Percentiles rank a stretch among this genome's conserved stretches.
Conservation (phyloP, 2,329 filamentous ascomycete genomes). For the Aspergillus pseudoviridinutans region DNA sequence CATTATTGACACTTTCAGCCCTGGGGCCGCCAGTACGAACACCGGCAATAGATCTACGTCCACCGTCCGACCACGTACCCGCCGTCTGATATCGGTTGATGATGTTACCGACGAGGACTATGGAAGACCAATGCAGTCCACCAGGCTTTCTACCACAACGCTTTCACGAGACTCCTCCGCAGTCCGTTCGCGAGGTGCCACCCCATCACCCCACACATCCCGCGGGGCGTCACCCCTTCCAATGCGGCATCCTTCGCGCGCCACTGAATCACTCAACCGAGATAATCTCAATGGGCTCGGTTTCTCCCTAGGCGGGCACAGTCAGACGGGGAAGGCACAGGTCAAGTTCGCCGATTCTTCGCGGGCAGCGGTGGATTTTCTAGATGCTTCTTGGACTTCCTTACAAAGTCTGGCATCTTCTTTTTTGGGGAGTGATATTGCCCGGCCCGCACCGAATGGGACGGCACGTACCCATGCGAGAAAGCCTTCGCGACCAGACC, state of each 20-base stretch:
- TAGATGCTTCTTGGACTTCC: conserved; percentile 48
- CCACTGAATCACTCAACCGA: conserved; percentile 22
- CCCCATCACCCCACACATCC: conserved; percentile 37
- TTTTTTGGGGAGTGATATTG: conserved; percentile 41
- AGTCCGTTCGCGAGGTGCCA: conserved; percentile 38
- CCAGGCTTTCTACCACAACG: conserved; percentile 22
- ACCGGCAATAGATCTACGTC: conserved; percentile 31
- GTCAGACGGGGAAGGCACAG: conserved; percentile 18
- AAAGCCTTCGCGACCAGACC: conserved; percentile 37
- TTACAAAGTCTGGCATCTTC: conserved; percentile 47
- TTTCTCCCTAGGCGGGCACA: conserved; percentile 23
- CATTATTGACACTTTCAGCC: conserved; percentile 33
- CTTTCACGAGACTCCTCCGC: conserved; percentile 29
- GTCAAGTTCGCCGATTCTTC: conserved; percentile 22
- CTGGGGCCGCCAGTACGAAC: conserved; percentile 30
- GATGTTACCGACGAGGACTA: conserved; percentile 33
- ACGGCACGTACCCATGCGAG: conserved; percentile 25
- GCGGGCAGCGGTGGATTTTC: conserved; percentile 31
- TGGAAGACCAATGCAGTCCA: conserved; percentile 20
- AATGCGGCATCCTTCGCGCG: conserved; percentile 35
- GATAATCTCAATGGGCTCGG: conserved; percentile 17
- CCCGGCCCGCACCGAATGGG: conserved; percentile 24
- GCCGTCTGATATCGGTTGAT: conserved; percentile 41
- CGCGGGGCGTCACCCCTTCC: conserved; percentile 37
- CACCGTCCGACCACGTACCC: conserved; percentile 42